phyloP scores from a whole-genome alignment of 257 asterid species.

The Parsonsia alboflavescens region DNA sequence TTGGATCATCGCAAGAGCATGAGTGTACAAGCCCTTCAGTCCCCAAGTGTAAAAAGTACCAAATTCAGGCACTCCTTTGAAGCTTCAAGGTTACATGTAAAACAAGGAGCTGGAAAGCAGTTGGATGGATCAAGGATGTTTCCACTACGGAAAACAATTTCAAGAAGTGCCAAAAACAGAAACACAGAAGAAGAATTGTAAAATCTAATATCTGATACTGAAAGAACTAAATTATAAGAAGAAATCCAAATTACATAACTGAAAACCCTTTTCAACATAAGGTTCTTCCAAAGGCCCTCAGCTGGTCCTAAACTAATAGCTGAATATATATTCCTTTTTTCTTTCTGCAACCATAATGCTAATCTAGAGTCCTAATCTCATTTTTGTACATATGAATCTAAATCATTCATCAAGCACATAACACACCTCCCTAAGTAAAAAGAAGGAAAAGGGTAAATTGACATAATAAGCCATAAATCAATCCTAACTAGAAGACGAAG shows the following conservation, averaged over 20 bases:
- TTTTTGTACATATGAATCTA: slow-evolving; percentile 13
- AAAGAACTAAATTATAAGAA: slow-evolving; percentile 3
- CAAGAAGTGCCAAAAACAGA: background rate
- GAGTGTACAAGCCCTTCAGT: no score
- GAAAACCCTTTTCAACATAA: slow-evolving; percentile 9
- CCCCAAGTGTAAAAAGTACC: no score
- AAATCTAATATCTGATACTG: slow-evolving; percentile 13
- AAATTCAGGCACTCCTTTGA: background rate
- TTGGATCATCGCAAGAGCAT: background rate
- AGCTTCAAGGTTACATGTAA: background rate
- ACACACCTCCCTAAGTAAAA: slow-evolving; percentile 1
- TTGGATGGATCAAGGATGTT: no score
- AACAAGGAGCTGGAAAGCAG: background rate
- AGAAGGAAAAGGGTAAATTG: background rate
- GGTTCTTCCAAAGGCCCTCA: slow-evolving; percentile 1
- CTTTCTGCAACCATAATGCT: slow-evolving; percentile 9
- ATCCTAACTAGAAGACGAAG: background rate
- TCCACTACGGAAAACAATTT: background rate
- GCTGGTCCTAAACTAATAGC: slow-evolving; percentile 4
- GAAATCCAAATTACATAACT: slow-evolving; percentile 3
- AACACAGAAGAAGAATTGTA: background rate
- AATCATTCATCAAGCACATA: background rate
- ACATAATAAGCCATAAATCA: background rate
- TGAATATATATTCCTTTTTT: slow-evolving; percentile 3
- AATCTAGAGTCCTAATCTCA: slow-evolving; percentile 2